Percentiles rank a stretch among this genome's conserved stretches.
Conservation (phyloP, 2,329 filamentous ascomycete genomes). For the Bipolaris sorokiniana region DNA sequence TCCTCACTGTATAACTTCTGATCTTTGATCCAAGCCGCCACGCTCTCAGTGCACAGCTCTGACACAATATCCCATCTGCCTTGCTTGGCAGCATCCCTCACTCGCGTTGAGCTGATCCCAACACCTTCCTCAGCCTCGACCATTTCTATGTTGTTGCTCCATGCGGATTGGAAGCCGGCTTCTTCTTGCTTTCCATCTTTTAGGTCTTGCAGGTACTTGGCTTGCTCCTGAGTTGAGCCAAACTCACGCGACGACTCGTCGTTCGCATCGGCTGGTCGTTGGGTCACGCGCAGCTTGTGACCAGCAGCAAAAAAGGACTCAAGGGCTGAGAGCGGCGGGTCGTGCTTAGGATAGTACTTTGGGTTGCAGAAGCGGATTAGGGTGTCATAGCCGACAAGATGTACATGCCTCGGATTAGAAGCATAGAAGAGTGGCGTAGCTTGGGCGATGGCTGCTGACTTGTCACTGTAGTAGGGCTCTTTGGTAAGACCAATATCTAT, state of each 20-base stretch:
- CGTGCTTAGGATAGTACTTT: constrained; percentile 67
- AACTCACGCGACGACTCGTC: constrained; percentile 59
- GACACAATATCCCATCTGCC: constrained; percentile 57
- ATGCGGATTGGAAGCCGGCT: constrained; percentile 63
- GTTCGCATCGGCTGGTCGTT: constrained; percentile 57
- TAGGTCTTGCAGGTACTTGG: constrained; percentile 60
- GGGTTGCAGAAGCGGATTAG: constrained; percentile 73
- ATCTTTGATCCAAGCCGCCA: constrained; percentile 64
- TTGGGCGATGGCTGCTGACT: constrained; percentile 65
- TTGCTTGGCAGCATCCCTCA: constrained; percentile 62
- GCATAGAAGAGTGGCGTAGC: constrained; percentile 44
- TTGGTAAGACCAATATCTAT: constrained; percentile 74
- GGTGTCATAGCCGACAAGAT: constrained; percentile 78
- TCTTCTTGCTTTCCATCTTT: constrained; percentile 55
- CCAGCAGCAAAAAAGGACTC: constrained; percentile 66
- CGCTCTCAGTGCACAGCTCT: constrained; percentile 62
- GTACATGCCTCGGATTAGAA: constrained; percentile 61
- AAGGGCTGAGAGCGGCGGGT: constrained; percentile 61
- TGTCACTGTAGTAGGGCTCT: constrained; percentile 75
- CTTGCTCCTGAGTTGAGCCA: constrained; percentile 63
- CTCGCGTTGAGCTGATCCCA: constrained; percentile 65
- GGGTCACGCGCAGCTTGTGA: constrained; percentile 68
- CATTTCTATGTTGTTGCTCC: constrained; percentile 67
- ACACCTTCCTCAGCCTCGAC: constrained; percentile 58
- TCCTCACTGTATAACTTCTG: constrained; percentile 62